Conservation (phyloP, 495 filamentous ascomycete species). For the Filosporella fistucella region DNA sequence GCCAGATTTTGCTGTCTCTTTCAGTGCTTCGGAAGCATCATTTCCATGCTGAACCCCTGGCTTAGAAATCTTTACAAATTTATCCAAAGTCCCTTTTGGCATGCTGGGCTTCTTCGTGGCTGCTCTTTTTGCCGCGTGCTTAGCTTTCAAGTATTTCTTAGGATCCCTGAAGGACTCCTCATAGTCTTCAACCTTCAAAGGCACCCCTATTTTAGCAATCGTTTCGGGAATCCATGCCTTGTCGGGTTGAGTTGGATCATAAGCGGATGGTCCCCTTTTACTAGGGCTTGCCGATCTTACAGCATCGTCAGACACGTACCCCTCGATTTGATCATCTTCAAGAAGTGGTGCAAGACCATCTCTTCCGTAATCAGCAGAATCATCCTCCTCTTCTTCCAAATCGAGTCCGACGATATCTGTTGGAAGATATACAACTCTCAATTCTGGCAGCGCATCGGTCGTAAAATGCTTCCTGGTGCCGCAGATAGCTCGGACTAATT, state of each 20-base stretch:
- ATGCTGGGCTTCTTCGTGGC: constrained; percentile 16
- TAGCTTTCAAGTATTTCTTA: constrained; percentile 32
- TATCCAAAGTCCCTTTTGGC: constrained; percentile 19
- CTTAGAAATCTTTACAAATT: constrained; percentile 19
- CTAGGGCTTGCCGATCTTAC: constrained; percentile 27
- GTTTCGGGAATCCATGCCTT: constrained; percentile 76
- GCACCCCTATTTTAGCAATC: constrained; percentile 64
- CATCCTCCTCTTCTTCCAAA: constrained; percentile 62
- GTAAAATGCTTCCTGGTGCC: constrained; percentile 62
- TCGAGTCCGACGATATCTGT: constrained; percentile 73
- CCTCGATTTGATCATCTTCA: constrained; percentile 51
- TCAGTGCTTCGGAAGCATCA: neutral
- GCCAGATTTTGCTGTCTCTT: neutral
- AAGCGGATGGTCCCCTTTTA: constrained; percentile 58
- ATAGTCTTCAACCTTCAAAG: constrained; percentile 71
- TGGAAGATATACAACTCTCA: constrained; percentile 75
- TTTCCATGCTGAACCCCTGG: neutral
- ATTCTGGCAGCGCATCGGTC: constrained; percentile 70
- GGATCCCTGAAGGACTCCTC: constrained; percentile 55
- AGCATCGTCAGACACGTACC: constrained; percentile 35
- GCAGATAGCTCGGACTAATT: constrained; percentile 56
- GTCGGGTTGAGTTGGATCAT: constrained; percentile 59
- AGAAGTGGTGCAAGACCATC: constrained; percentile 44
- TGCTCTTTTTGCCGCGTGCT: constrained; percentile 18
- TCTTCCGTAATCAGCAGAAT: constrained; percentile 42